Percentiles rank a stretch among this genome's conserved stretches.
Conservation (phyloP, 2,329 filamentous ascomycete genomes). For the Paradendryphiella salina region DNA sequence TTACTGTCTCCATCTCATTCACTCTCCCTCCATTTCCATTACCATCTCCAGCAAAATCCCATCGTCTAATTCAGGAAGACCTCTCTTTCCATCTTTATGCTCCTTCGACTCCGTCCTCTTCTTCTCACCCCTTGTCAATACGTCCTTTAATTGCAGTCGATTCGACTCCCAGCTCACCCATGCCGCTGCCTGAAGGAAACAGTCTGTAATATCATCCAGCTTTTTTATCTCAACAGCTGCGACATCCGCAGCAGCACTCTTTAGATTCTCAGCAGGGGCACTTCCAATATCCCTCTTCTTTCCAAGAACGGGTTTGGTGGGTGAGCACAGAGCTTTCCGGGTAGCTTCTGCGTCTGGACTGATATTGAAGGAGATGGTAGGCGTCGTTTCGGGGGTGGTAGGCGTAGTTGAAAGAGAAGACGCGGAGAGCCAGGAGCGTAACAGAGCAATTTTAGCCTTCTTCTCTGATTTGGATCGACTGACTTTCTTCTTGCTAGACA, state of each 20-base stretch:
- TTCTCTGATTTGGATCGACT: slow-evolving; percentile 54
- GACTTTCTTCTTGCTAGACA: slow-evolving; percentile 37
- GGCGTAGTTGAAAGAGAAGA: slow-evolving; percentile 11
- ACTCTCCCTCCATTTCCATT: slow-evolving; percentile 1
- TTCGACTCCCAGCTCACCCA: slow-evolving; percentile 77
- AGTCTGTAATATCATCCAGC: slow-evolving; percentile 80
- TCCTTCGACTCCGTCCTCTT: background rate
- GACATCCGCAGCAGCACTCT: background rate
- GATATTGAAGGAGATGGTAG: slow-evolving; percentile 25
- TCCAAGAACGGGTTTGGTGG: slow-evolving; percentile 1
- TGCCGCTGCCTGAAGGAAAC: slow-evolving; percentile 73
- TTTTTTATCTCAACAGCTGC: slow-evolving; percentile 52
- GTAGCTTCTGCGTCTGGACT: slow-evolving; percentile 7
- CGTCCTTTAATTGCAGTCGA: slow-evolving; percentile 23
- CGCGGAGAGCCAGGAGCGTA: slow-evolving; percentile 47
- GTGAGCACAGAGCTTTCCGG: slow-evolving; percentile 14
- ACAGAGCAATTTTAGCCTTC: slow-evolving; percentile 65
- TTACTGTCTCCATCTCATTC: background rate
- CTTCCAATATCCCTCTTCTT: slow-evolving; percentile 3
- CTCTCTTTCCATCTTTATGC: too few species aligned
- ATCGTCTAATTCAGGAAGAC: background rate
- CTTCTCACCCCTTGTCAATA: background rate
- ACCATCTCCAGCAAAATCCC: slow-evolving; percentile 18
- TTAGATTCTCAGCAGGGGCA: background rate
- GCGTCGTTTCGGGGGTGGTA: slow-evolving; percentile 8